Base-by-base conservation (phyloP, 2,329 filamentous ascomycete species). In the Didymosphaeria variabile region DNA sequence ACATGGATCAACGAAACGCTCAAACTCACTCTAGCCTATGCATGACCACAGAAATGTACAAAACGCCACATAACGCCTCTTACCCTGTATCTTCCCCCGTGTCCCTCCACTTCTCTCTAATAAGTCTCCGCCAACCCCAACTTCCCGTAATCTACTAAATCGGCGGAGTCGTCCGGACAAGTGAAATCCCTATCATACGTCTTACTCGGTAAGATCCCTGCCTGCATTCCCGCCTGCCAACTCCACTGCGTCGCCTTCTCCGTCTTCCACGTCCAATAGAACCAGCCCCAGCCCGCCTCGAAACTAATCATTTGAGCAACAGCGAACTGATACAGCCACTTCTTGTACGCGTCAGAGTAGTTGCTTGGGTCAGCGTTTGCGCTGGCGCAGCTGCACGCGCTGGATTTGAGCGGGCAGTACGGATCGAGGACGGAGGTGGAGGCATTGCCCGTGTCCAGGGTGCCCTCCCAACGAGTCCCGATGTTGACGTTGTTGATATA, bases 191-290 rank as follows among this genome's bases (percentile, higher is more conserved):
- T 70, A 58, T 81, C 69, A 65, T 78, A 82, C 49, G 79, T 79
- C 71, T 79, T 77, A 52, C 73, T 61, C 1, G 95, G 95, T 80
- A 99, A 78, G 51, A 94, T 92, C 0, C 92, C 92, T 1, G 91
- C 91, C 55, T 85, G 85, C 64, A 94, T 82, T 0, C 93, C 94
- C 65, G 88, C 84, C 79, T 94, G 89, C 82, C 95, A 97, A 77
- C 93, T 97, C 95, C 95, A 99, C 80, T 97, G 93, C 61, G 89
- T 84, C 52, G 91, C 89, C 66, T 80, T 85, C 82, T 98, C 94
- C 32, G 94, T 97, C 80, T 93, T 88, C 94, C 95, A 97, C 36
- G 94, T 98, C 95, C 95, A 99, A 81, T 99, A 99, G 81, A 97
- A 97, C 95, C 95, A 99, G 52, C 95, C 95, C 90, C 91, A 95